Evolutionary conservation across 768 basidiomycete species (phyloP).

Genomic region (Lactarius hengduanensis): DNA sequence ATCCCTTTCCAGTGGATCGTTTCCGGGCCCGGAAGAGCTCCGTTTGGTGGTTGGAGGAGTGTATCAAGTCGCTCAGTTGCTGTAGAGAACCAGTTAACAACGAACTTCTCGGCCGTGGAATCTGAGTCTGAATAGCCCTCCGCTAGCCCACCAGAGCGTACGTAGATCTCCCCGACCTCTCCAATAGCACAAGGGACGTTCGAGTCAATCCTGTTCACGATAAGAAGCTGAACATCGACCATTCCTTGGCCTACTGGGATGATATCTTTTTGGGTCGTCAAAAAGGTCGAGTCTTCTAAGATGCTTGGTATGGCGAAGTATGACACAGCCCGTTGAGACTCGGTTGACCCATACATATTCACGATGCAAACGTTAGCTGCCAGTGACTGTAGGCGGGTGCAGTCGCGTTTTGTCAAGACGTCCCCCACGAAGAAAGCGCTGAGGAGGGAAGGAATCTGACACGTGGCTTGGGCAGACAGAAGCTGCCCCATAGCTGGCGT

Average conservation of each 20-base stretch:
- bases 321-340: conserved; percentile 97
- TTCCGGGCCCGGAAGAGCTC: conserved; percentile 61
- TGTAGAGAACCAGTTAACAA: conserved; percentile 85
- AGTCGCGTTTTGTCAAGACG: conserved; percentile 96
- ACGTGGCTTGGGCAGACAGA: conserved; percentile 80
- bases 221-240: conserved; percentile 95
- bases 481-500: conserved; percentile 99
- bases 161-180: conserved; percentile 98
- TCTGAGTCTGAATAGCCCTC: conserved; percentile 89
- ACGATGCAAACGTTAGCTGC: conserved; percentile 91
- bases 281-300: conserved; percentile 81
- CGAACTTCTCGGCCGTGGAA: conserved; percentile 88
- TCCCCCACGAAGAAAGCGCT: conserved; percentile 99
- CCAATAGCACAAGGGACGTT: conserved; percentile 88
- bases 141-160: conserved; percentile 91
- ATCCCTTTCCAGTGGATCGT: conserved; percentile 90
- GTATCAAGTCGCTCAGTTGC: conserved; percentile 61
- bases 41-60: conserved; percentile 56
- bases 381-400: conserved; percentile 87
- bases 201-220: conserved; percentile 88
- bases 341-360: conserved; percentile 99
- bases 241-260: conserved; percentile 98
- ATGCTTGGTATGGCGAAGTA: conserved; percentile 92
- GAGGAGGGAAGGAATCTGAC: conserved; percentile 78
- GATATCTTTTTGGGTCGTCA: conserved; percentile 92